Evolutionary conservation across 495 filamentous ascomycete species (phyloP), one percentile per base, ranked within the genome.

Genomic region (Durotheca rogersii): DNA sequence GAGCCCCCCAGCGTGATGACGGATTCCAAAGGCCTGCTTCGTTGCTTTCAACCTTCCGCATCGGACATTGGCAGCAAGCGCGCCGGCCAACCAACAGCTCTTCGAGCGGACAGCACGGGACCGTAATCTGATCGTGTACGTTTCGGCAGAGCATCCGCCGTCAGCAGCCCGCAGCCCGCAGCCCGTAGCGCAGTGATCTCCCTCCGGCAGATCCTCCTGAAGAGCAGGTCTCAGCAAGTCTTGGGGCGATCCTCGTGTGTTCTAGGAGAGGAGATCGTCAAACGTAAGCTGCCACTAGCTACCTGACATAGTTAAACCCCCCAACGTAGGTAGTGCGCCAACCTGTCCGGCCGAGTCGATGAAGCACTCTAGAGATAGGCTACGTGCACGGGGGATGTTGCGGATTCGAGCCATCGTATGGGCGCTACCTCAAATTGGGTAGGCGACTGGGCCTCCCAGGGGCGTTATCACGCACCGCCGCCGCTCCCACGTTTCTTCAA

Each of bases 401-500:
- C n/a, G n/a, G n/a, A n/a, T n/a, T n/a, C n/a, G n/a, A n/a, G n/a
- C n/a, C n/a, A n/a, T n/a, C n/a, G n/a, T n/a, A n/a, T n/a, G n/a
- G 27, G 56, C 56, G 41, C 56, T 59, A 59, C 56, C 27, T 47
- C 53, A 36, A 51, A 59, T 59, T 23, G 25, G 56, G 56, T 50
- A 59, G 56, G 56, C 56, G 50, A 32, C 19, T 42, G 27, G 50
- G 41, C 45, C 20, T 27, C 4, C 9, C 23, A 54, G 14, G 5
- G n/a, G 34, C 31, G 29, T 49, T 58, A 58, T 53, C 55, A 49
- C 44, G 44, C 55, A 53, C 39, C 48, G 53, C 9, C 39, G 37
- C 37, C 21, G 17, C 29, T 54, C 50, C 45, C 50, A 59, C 56
- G 56, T 59, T 59, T 59, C 50, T 51, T 54, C 36, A 53, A 19